Evolutionary conservation across 73 alveolate genomes (phyloP).

Genomic region (Effrenium voratum): DNA sequence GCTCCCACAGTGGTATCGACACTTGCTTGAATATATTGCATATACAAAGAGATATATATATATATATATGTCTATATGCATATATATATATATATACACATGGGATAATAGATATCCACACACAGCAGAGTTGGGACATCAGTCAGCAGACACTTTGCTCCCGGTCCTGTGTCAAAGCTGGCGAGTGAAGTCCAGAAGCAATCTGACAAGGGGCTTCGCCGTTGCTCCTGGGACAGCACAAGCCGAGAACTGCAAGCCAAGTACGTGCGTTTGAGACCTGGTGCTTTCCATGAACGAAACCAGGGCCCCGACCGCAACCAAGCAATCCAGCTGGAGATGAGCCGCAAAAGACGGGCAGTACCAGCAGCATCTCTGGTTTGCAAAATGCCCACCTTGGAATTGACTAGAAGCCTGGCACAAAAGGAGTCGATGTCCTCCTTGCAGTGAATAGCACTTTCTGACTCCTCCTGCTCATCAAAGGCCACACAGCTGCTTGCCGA

Average conservation of each 20-base stretch:
- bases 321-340: background rate
- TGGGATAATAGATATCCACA: background rate
- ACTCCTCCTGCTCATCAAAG: background rate
- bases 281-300: too few species aligned
- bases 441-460: background rate
- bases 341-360: background rate
- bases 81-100: too few species aligned
- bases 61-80: too few species aligned
- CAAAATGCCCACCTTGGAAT: constrained; percentile 25
- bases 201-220: too few species aligned
- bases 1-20: background rate
- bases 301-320: too few species aligned
- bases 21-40: background rate
- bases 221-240: too few species aligned
- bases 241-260: too few species aligned
- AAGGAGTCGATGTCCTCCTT: constrained; percentile 44
- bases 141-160: too few species aligned
- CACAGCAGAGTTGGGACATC: too few species aligned
- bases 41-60: background rate
- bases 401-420: constrained; percentile 12
- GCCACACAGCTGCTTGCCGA: background rate
- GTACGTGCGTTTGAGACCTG: too few species aligned
- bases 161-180: too few species aligned
- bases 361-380: constrained; percentile 56
- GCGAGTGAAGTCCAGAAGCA: too few species aligned